Conservation (phyloP, 2,329 filamentous ascomycete genomes). For the Botrytis squamosa region DNA sequence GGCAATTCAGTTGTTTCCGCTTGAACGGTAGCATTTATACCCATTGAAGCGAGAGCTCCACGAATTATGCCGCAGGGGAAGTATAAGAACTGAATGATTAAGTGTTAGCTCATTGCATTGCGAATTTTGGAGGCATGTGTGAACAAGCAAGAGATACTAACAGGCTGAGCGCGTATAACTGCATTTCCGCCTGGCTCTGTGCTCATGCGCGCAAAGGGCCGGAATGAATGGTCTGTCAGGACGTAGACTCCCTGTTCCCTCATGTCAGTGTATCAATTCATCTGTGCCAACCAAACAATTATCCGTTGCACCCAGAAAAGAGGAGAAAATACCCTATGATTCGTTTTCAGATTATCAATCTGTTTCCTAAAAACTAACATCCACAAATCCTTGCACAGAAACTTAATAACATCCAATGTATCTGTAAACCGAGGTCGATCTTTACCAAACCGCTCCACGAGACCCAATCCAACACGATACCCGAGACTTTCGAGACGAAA, state of each 20-base stretch:
- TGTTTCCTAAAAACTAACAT: conserved; percentile 92
- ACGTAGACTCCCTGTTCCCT: conserved; percentile 80
- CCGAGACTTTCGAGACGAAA: conserved; percentile 80
- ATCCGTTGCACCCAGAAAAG: neutral
- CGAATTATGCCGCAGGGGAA: conserved; percentile 93
- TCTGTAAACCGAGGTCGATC: conserved; percentile 87
- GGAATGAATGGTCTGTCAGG: conserved; percentile 87
- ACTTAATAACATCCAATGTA: conserved; percentile 94
- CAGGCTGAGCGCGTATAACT: conserved; percentile 72
- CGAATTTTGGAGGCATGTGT: neutral
- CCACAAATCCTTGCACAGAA: conserved; percentile 98
- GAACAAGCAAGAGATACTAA: conserved; percentile 46
- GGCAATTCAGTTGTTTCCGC: conserved; percentile 87
- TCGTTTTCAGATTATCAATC: conserved; percentile 97
- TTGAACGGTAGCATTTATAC: conserved; percentile 86
- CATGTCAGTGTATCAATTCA: conserved; percentile 17
- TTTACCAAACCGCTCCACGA: conserved; percentile 83
- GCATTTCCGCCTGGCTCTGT: conserved; percentile 74
- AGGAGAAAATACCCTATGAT: conserved; percentile 67
- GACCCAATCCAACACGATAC: conserved; percentile 87
- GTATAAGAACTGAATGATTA: conserved; percentile 70
- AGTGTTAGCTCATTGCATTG: neutral
- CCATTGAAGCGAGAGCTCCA: conserved; percentile 87
- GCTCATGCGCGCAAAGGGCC: conserved; percentile 86
- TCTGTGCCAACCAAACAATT: neutral